Base-by-base conservation (phyloP, 2,329 filamentous ascomycete species). In the Monosporascus sp. region DNA sequence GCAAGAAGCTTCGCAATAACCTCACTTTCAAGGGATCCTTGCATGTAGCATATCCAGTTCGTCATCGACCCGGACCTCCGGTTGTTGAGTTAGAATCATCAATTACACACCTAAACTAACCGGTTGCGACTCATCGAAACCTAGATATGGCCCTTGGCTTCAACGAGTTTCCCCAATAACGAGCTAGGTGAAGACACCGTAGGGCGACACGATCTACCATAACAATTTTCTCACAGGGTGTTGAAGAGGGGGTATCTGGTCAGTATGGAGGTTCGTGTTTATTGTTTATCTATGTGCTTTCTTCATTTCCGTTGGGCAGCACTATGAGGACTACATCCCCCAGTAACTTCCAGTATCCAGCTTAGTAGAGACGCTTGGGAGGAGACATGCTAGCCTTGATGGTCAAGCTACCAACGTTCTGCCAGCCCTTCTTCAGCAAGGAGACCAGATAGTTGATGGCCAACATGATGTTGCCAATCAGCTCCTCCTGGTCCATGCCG, bases 301-400 rank as follows among this genome's bases (percentile, higher is more conserved):
- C n/a, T 50, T 48, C 55, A 54, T 50, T 54, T 39, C 49, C 22
- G 35, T 55, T 50, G 57, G 47, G 53, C 41, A 61, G 57, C 56
- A 61, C 45, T 51, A 54, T 57, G 41, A 63, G 54, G 46, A 59
- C 61, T 62, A 65, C 61, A 63, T 67, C 64, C 64, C 65, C 65
- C 61, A 59, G 25, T 50, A 41, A 56, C 39, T 49, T 27, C 18
- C 22, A 24, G 48, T 43, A 44, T 48, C 27, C 51, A 50, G 60
- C 70, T 76, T 97, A 99, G 86, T 97, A 99, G 68, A 99, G 80
- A 74, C 94, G 91, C 85, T 91, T 94, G 68, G 94, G 94, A 67
- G 94, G 94, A 78, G 90, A 96, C 94, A 99, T 99, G 82, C 89
- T 89, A 80, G 94, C 94, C 90, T 99, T 99, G 86, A 99, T 94